Evolutionary conservation across 208 protist genomes (phyloP).

Genomic region (Angomonas deanei): DNA sequence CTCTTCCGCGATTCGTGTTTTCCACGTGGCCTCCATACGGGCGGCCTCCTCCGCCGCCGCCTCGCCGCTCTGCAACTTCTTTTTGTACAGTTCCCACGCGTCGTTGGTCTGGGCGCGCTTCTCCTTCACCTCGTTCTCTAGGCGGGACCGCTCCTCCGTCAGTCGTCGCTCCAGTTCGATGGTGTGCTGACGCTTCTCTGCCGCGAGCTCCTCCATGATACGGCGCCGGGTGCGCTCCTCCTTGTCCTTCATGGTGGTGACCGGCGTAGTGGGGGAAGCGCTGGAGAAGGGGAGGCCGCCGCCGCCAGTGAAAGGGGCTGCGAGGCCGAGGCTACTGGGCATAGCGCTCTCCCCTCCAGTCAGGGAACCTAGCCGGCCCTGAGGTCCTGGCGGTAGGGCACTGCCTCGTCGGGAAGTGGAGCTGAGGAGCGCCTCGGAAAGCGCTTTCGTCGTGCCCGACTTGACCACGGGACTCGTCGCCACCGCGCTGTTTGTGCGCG

Average conservation of each 20-base stretch:
- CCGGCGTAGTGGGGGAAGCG: background rate
- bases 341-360: background rate
- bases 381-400: background rate
- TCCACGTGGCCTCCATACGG: constrained; percentile 10
- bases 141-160: constrained; percentile 14
- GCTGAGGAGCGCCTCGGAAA: constrained; percentile 28
- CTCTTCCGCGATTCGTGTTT: constrained; percentile 6
- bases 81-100: background rate
- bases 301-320: constrained; percentile 14
- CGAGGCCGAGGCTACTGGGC: constrained; percentile 12
- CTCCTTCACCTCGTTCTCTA: constrained; percentile 13
- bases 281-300: background rate
- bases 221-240: constrained; percentile 47
- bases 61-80: background rate
- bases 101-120: constrained; percentile 4
- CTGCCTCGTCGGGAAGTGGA: background rate
- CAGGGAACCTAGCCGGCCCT: constrained; percentile 7
- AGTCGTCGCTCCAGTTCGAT: constrained; percentile 31
- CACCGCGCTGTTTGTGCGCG: background rate
- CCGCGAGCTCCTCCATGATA: constrained; percentile 48
- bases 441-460: constrained; percentile 26
- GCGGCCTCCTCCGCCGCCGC: background rate
- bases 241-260: constrained; percentile 35
- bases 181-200: constrained; percentile 23
- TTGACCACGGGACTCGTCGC: background rate